Evolutionary conservation across 345 rosid genomes (phyloP).

Genomic region (Populus davidiana): DNA sequence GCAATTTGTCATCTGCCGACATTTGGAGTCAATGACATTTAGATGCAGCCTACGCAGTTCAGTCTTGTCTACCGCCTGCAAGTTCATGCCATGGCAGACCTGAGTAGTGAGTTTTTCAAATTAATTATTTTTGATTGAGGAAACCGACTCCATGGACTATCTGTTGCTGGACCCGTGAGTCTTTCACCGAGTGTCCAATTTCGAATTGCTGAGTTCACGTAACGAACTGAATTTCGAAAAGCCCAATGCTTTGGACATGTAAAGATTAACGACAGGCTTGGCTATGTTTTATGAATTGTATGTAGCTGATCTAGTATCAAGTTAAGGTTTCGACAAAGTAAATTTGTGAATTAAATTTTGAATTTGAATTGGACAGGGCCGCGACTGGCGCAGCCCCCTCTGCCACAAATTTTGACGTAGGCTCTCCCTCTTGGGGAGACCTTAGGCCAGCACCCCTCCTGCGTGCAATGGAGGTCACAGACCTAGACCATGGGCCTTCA

Average conservation of each 20-base stretch:
- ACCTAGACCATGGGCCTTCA: slow-evolving; percentile 11
- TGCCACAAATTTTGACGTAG: slow-evolving; percentile 37
- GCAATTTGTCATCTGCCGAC: slow-evolving; percentile 23
- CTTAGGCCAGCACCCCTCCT: slow-evolving; percentile 14
- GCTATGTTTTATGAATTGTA: too few relatives aligned
- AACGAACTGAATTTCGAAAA: too few relatives aligned
- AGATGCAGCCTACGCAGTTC: background rate
- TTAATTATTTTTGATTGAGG: background rate
- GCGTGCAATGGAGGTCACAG: slow-evolving; percentile 24
- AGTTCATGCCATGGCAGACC: background rate
- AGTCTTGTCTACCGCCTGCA: background rate
- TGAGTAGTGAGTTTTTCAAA: background rate
- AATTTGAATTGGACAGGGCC: background rate
- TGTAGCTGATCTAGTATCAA: too few relatives aligned
- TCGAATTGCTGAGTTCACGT: too few relatives aligned
- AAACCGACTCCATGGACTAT: too few relatives aligned
- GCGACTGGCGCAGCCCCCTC: slow-evolving; percentile 27
- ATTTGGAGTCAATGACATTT: background rate
- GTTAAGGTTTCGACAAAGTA: rapidly evolving
- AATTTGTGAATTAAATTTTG: background rate
- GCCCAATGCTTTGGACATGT: too few relatives aligned
- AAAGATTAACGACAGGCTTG: too few relatives aligned
- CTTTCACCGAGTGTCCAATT: too few relatives aligned
- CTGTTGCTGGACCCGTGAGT: background rate
- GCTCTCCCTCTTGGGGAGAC: slow-evolving; percentile 29